Percentiles rank a stretch among this genome's conserved stretches.
These are phyloP conservation scores for Clitopilus hobsonii DNA, from an alignment of 768 basidiomycete genomes.

Conservation along the genomic window DNA sequence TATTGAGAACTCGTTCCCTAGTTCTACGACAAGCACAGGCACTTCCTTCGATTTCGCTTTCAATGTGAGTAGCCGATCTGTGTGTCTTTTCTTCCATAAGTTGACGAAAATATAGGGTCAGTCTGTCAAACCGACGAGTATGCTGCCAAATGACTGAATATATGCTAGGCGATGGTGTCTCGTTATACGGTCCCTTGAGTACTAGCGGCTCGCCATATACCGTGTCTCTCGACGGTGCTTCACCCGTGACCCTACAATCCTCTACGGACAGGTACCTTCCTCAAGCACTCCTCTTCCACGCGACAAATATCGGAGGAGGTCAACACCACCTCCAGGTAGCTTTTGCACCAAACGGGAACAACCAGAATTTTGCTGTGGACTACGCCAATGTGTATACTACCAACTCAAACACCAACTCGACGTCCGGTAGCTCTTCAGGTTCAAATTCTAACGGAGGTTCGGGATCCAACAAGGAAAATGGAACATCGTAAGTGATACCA, in stretches of 20 bases:
- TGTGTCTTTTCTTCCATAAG: neutral
- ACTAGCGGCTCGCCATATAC: constrained; percentile 28
- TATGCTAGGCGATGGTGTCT: constrained; percentile 42
- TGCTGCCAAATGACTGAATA: too few species aligned
- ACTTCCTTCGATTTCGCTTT: constrained; percentile 29
- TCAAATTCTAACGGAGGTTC: neutral
- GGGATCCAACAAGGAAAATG: neutral
- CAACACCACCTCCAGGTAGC: neutral
- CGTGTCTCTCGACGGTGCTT: constrained; percentile 28
- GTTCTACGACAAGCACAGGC: constrained; percentile 25
- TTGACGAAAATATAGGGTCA: neutral
- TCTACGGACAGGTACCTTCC: constrained; percentile 17
- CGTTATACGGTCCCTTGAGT: constrained; percentile 38
- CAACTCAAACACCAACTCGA: neutral
- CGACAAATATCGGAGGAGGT: constrained; percentile 16
- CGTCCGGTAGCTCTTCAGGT: neutral
- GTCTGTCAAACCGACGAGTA: too few species aligned
- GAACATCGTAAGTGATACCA: neutral
- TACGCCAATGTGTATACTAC: constrained; percentile 1
- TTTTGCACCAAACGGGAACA: neutral
- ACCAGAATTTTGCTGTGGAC: neutral
- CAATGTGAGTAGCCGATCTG: constrained; percentile 17
- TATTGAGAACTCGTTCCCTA: constrained; percentile 15
- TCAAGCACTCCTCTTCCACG: constrained; percentile 22
- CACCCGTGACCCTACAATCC: constrained; percentile 13